Evolutionary conservation across 2,329 filamentous ascomycete genomes (phyloP), one percentile per base, ranked within the genome.

Genomic region (Mycosphaerella sp.): DNA sequence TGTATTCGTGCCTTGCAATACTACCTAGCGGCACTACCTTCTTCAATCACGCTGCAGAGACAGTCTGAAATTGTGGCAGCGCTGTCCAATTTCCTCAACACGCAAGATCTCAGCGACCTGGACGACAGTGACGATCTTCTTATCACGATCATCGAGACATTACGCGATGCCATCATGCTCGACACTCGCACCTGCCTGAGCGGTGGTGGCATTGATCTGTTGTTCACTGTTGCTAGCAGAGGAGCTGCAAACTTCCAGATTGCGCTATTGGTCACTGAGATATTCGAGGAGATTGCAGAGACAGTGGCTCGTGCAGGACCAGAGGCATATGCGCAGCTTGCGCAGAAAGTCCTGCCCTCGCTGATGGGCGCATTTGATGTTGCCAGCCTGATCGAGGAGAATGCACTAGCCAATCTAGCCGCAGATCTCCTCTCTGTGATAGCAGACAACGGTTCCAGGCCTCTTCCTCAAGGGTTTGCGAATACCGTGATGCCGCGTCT

Each of bases 161-260:
- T 97, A 3, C 82, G 89, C 48, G 84, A 90, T 63, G 85, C 87
- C 29, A 93, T 97, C 64, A 79, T 85, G 62, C 80, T 95, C 51
- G 85, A 96, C 63, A 82, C 87, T 2, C 78, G 79, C 12, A 82
- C 93, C 50, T 85, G 87, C 21, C 79, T 95, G 21, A 82, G 84
- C 0, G 80, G 80, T 11, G 84, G 86, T 10, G 89, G 92, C 21
- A 76, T 95, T 5, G 86, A 93, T 63, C 76, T 91, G 11, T 80
- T 98, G 7, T 97, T 98, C 73, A 82, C 86, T 50, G 82, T 97
- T 56, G 92, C 90, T 21, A 93, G 89, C 69, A 84, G 91, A 66
- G 90, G 90, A 29, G 88, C 92, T 0, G 83, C 81, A 57, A 97
- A 95, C 73, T 95, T 95, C 74, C 91, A 96, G 69, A 81, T 96